Evolutionary conservation across 805 yeast genomes (phyloP), one percentile per base, ranked within the genome.

Genomic region (Candida taoyuanica): DNA sequence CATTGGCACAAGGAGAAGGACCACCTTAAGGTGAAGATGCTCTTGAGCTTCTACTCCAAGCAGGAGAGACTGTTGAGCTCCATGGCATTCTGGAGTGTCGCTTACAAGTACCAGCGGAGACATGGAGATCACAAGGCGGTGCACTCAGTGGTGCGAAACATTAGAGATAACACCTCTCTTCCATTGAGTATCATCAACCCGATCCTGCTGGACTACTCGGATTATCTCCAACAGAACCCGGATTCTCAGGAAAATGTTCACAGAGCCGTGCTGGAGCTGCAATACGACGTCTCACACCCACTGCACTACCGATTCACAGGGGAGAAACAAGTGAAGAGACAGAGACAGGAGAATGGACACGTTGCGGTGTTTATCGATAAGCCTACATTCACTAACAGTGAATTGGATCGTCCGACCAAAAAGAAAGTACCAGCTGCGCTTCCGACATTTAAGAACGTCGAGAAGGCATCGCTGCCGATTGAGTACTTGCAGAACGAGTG

Each of bases 401-500:
- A 62, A 11, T 44, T 58, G 12, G 59, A 59, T 4, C 44, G 39
- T 15, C 37, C 52, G 2, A 45, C 49, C 3, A 34, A 41, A 15
- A 29, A 29, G 15, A 13, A 16, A 7, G 28, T 30, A n/a, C 53
- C 59, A 1, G 62, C 68, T 6, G 48, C 59, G 2, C 40, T 78
- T 17, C 91, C 89, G 2, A 63, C 68, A 5, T 80, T 80, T 55
- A 74, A 70, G 45, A 77, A 78, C 51, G 76, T 80, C 7, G 89
- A 83, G 47, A 78, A 75, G 53, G 82, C 85, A 5, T 64, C 64
- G 37, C 61, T 64, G 16, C 63, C 73, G 11, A 62, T 74, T 1
- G 66, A 63, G 25, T 73, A 71, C 45, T 63, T 63, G 7, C 17
- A 40, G 17, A 41, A 49, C 16, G 42, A 40, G 29, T 38, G 26